Evolutionary conservation across 805 yeast species (phyloP).

Genomic region (Candida namnaoensis): DNA sequence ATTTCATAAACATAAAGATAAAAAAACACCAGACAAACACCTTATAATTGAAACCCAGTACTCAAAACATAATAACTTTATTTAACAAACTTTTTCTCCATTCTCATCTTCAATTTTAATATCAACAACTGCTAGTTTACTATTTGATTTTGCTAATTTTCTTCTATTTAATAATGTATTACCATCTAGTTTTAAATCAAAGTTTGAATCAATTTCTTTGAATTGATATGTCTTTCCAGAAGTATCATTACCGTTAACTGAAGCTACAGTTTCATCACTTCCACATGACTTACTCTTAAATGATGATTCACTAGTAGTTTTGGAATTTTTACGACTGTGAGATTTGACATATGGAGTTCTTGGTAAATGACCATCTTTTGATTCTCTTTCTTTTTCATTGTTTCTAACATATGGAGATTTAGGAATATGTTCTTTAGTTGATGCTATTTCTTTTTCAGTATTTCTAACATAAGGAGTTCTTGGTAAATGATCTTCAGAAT

Average conservation of each 20-base stretch:
- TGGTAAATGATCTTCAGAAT: no score
- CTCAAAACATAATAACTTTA: no score
- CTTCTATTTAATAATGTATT: slow-evolving; percentile 19
- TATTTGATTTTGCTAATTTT: slow-evolving; percentile 3
- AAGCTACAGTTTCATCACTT: neutral
- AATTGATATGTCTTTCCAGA: slow-evolving; percentile 1
- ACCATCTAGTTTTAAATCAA: slow-evolving; percentile 16
- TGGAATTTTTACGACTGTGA: no score
- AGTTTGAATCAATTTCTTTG: slow-evolving; percentile 10
- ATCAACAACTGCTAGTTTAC: neutral
- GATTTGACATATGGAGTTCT: neutral
- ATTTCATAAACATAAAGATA: no score
- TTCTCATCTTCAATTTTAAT: no score
- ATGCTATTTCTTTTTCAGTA: no score
- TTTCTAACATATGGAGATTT: neutral
- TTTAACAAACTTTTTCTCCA: no score
- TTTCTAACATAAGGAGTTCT: no score
- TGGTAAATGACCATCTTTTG: neutral
- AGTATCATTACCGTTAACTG: neutral
- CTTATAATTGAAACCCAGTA: no score
- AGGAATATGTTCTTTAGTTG: neutral
- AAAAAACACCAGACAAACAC: no score
- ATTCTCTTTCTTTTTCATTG: neutral
- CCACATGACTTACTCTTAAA: no score
- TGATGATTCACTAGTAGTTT: no score